Conservation (phyloP, 768 basidiomycete species). For the Leccinum sublutescens region DNA sequence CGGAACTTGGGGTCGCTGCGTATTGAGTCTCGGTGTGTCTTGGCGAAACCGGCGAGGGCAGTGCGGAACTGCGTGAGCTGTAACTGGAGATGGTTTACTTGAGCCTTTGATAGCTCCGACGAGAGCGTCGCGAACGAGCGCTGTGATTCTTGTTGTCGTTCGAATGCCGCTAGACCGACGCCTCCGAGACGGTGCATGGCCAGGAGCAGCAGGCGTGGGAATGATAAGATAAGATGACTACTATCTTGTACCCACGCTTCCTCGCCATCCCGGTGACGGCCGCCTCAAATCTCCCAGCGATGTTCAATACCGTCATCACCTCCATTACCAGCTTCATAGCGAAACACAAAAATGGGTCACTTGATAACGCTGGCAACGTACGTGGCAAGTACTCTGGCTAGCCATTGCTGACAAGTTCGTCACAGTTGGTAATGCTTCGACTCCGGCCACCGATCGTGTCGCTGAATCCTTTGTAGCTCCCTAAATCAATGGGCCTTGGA, state of each 20-base stretch:
- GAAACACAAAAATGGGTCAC: slow-evolving; percentile 61
- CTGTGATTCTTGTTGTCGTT: not conserved
- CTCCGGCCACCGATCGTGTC: not conserved
- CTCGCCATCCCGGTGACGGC: not conserved
- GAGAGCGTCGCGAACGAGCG: not conserved
- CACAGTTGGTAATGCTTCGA: slow-evolving; percentile 25
- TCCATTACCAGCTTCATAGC: not conserved
- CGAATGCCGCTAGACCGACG: not conserved
- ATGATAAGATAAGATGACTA: slow-evolving; percentile 20
- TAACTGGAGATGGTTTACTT: not conserved
- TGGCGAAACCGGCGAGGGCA: not conserved
- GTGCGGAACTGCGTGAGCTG: not conserved
- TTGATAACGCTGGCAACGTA: slow-evolving; percentile 88
- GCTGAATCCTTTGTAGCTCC: slow-evolving; percentile 53
- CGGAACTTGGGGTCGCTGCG: not conserved
- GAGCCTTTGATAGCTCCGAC: not conserved
- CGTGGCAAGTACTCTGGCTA: slow-evolving; percentile 23
- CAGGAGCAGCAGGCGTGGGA: not conserved
- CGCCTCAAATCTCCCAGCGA: not conserved
- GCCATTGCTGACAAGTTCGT: slow-evolving; percentile 1
- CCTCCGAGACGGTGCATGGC: not conserved
- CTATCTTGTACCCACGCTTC: not conserved
- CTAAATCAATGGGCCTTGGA: slow-evolving; percentile 98
- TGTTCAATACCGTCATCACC: not conserved
- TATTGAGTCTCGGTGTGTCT: not conserved